phyloP scores from a whole-genome alignment of 2,329 filamentous ascomycete species.

The Ambrosiella xylebori region DNA sequence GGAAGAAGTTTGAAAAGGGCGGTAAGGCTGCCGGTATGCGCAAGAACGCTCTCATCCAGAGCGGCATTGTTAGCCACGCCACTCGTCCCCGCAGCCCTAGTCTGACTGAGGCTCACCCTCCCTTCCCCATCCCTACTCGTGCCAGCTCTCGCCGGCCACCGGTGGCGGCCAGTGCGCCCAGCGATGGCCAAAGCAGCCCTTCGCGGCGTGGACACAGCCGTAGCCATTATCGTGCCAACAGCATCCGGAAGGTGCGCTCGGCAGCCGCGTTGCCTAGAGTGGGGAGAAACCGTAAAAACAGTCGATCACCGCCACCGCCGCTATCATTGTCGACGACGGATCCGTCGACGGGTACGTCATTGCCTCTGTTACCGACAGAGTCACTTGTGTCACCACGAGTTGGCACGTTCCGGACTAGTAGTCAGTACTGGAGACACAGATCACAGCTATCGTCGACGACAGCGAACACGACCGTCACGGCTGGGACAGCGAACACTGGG shows the following conservation, averaged over 20 bases:
- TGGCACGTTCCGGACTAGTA: slow-evolving; percentile 15
- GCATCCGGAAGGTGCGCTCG: slow-evolving; percentile 70
- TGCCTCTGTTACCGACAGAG: slow-evolving; percentile 50
- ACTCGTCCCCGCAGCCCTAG: slow-evolving; percentile 46
- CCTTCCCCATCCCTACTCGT: slow-evolving; percentile 80
- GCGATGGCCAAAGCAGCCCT: slow-evolving; percentile 63
- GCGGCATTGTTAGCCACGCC: slow-evolving; percentile 50
- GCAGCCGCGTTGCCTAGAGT: slow-evolving; percentile 52
- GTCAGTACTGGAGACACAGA: slow-evolving; percentile 30
- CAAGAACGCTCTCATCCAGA: slow-evolving; percentile 65
- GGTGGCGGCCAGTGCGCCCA: slow-evolving; percentile 43
- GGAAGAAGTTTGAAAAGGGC: slow-evolving; percentile 14
- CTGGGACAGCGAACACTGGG: slow-evolving; percentile 27
- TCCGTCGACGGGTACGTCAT: slow-evolving; percentile 47
- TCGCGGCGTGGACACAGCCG: slow-evolving; percentile 38
- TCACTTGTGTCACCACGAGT: slow-evolving; percentile 47
- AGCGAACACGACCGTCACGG: slow-evolving; percentile 27
- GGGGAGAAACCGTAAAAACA: slow-evolving; percentile 30
- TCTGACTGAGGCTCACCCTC: slow-evolving; percentile 48
- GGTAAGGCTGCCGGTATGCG: slow-evolving; percentile 47
- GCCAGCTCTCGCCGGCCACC: slow-evolving; percentile 69
- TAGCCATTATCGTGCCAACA: slow-evolving; percentile 38
- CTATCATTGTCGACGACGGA: slow-evolving; percentile 47
- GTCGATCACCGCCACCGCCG: slow-evolving; percentile 43
- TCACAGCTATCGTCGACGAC: slow-evolving; percentile 46